Conservation (phyloP, 768 basidiomycete species). For the Trametes cubensis region DNA sequence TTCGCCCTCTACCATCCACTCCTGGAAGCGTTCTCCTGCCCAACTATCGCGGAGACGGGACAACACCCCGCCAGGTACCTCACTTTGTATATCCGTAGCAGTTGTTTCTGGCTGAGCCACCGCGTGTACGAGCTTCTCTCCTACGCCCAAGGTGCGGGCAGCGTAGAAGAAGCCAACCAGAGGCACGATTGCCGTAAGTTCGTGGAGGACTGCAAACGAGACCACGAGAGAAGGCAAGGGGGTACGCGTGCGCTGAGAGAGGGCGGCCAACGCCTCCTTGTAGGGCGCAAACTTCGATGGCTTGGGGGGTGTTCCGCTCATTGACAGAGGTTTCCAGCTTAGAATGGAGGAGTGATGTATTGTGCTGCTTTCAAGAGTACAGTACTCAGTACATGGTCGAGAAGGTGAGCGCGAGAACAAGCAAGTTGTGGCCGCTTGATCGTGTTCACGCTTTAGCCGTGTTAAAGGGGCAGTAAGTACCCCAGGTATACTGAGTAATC, state of each 20-base stretch:
- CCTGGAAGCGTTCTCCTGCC: constrained; percentile 39
- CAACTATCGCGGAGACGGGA: constrained; percentile 36
- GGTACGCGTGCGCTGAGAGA: constrained; percentile 72
- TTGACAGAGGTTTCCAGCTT: constrained; percentile 5
- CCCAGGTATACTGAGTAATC: no score
- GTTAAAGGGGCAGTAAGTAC: no score
- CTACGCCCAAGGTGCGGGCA: constrained; percentile 67
- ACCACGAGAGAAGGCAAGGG: constrained; percentile 75
- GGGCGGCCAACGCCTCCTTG: constrained; percentile 53
- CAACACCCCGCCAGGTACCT: constrained; percentile 3
- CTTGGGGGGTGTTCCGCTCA: constrained; percentile 27
- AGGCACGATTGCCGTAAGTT: constrained; percentile 79
- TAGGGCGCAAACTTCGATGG: constrained; percentile 46
- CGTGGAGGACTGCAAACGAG: constrained; percentile 85
- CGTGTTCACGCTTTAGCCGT: no score
- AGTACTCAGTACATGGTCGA: no score
- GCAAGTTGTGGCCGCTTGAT: no score
- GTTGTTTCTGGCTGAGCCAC: constrained; percentile 5
- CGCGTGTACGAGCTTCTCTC: constrained; percentile 60
- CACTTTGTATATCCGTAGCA: background rate
- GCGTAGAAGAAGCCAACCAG: constrained; percentile 74
- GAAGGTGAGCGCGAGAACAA: no score
- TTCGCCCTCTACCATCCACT: constrained; percentile 82
- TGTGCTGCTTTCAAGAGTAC: background rate
- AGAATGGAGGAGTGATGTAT: background rate